Evolutionary conservation across 805 yeast genomes (phyloP).

Genomic region (Wickerhamiella vanderwaltii): DNA sequence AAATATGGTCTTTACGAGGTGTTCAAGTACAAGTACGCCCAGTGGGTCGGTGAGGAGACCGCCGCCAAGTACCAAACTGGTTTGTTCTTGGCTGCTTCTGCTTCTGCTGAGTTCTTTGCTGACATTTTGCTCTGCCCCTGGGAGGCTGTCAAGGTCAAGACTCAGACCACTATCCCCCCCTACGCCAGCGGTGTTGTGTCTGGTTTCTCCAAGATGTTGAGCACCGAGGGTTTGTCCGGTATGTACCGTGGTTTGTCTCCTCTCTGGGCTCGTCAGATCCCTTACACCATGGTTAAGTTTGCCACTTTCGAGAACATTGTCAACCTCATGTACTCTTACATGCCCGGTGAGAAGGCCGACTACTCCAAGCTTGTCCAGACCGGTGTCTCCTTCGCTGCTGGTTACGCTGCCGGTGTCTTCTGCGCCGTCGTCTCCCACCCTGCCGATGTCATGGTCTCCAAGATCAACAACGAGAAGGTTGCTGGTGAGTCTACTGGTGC

Average conservation of each 20-base stretch:
- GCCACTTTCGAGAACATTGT: constrained; percentile 90
- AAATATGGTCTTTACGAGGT: constrained; percentile 91
- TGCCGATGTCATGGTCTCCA: constrained; percentile 97
- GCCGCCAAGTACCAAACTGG: constrained; percentile 59
- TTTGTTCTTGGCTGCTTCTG: constrained; percentile 72
- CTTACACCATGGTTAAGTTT: constrained; percentile 97
- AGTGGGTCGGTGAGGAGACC: constrained; percentile 47
- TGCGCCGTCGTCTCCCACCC: constrained; percentile 96
- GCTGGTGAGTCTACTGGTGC: constrained; percentile 53
- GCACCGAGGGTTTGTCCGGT: constrained; percentile 58
- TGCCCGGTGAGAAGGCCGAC: constrained; percentile 62
- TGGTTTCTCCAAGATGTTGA: constrained; percentile 54
- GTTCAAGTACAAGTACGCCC: constrained; percentile 70
- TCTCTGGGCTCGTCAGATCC: constrained; percentile 91
- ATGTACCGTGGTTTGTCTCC: constrained; percentile 85
- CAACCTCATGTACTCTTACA: constrained; percentile 55
- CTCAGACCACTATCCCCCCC: constrained; percentile 90
- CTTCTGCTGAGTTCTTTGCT: constrained; percentile 88
- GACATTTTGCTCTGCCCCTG: constrained; percentile 84
- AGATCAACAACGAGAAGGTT: constrained; percentile 63
- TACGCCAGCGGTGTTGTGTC: constrained; percentile 50
- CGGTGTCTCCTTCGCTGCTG: constrained; percentile 89
- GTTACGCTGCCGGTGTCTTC: constrained; percentile 93
- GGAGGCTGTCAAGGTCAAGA: constrained; percentile 88
- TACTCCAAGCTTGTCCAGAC: constrained; percentile 72